Evolutionary conservation across 2,329 filamentous ascomycete genomes (phyloP).

Genomic region (Xylariomycetidae sp.): DNA sequence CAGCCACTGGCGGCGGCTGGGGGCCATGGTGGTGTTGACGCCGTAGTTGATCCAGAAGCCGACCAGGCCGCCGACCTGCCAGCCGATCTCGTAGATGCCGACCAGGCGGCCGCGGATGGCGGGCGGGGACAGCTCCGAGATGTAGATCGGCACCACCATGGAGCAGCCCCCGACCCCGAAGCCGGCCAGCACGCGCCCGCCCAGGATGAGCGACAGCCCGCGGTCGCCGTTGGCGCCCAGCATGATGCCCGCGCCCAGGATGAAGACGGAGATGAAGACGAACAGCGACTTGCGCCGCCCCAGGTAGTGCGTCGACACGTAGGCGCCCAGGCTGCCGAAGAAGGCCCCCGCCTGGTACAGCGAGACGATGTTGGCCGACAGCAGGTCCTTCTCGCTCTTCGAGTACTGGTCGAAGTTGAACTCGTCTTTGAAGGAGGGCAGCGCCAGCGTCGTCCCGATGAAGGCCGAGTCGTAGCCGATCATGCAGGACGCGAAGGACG

Average conservation of each 20-base stretch:
- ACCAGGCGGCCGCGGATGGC: constrained; percentile 59
- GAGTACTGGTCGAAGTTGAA: constrained; percentile 55
- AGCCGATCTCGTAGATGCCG: constrained; percentile 61
- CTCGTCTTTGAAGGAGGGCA: constrained; percentile 63
- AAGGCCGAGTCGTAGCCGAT: constrained; percentile 67
- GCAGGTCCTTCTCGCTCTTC: constrained; percentile 43
- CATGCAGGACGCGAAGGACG: constrained; percentile 51
- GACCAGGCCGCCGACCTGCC: constrained; percentile 57
- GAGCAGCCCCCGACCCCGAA: constrained; percentile 58
- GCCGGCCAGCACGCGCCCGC: constrained; percentile 56
- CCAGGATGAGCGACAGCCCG: constrained; percentile 59
- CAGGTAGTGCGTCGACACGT: constrained; percentile 58
- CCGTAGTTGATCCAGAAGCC: constrained; percentile 64
- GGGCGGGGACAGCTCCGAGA: constrained; percentile 54
- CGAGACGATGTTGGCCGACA: constrained; percentile 72
- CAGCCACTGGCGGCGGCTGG: constrained; percentile 51
- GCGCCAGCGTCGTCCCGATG: constrained; percentile 68
- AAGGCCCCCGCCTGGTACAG: constrained; percentile 80
- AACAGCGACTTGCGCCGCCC: constrained; percentile 61
- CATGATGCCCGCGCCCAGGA: constrained; percentile 67
- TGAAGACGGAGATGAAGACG: constrained; percentile 57
- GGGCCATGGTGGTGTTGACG: constrained; percentile 43
- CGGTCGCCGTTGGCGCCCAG: constrained; percentile 55
- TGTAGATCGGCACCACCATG: constrained; percentile 59
- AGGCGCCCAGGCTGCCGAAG: constrained; percentile 69